Evolutionary conservation across 2,329 filamentous ascomycete genomes (phyloP), one percentile per base, ranked within the genome.

Genomic region (Sporothrix curviconia): DNA sequence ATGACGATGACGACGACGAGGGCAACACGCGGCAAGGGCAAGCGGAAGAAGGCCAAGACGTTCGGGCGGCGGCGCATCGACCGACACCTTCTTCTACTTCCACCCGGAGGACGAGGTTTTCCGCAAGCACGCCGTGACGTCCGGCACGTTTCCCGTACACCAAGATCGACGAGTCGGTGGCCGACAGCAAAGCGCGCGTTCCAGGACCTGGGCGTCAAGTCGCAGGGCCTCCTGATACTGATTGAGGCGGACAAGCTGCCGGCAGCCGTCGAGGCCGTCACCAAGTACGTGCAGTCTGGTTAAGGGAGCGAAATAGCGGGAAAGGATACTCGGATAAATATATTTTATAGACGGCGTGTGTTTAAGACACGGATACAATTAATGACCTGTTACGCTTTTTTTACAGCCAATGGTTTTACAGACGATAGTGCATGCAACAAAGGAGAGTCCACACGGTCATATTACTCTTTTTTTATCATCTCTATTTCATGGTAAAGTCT

Each of bases 171-270:
- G 89, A 95, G 64, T 83, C 86, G 4, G 83, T 86, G 61, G 88
- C 90, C 55, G 94, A 99, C 75, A 91, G 90, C 67, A 96, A n/a
- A 95, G 79, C 79, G 94, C 60, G 90, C 92, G 1, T 99, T 99
- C 73, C 90, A 95, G 72, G 94, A 99, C 65, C 76, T 91, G 76
- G 94, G 94, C 1, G 86, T 99, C 66, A 87, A 86, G 76, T 84
- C 92, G 37, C 83, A 84, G 68, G 94, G 91, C 11, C 86, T 89
- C 72, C 78, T 95, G 80, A 90, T 95, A 66, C 72, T 97, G 69
- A 88, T 97, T 64, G 91, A 96, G 71, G 88, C 81, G 63, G 73
- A 69, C 64, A 92, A 86, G 73, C 92, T 96, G 66, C 81, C 84
- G 63, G 80, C 73, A 25, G 90, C 91, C 3, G 84, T 95, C 28